Evolutionary conservation across 306 rosid genomes (phyloP), one percentile per base, ranked within the genome.

Genomic region (Cucurbita argyrosperma): DNA sequence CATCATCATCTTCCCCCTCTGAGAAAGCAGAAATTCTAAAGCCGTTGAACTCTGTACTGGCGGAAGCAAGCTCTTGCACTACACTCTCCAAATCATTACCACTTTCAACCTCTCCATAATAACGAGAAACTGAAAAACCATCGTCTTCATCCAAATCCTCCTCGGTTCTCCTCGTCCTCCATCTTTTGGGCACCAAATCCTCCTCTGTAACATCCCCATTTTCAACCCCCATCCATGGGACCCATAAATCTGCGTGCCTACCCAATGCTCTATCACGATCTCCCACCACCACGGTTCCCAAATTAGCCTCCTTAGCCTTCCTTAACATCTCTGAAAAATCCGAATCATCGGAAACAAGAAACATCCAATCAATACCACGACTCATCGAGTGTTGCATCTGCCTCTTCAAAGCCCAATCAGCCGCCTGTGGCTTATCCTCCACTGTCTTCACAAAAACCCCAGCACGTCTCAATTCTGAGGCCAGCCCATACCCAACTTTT

Each of bases 381-480:
- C 87, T 87, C 96, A 93, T 89, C 0, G 97, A 90, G 35, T 90
- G 96, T 75, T 86, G 89, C 88, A 94, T 88, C 74, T 90, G 96
- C 80, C 81, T 84, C 92, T 90, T 89, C 85, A 94, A 21, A 0
- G 89, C 93, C 95, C 90, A 94, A 82, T 90, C 95, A 37, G 96
- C 96, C 18, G 96, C 97, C 78, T 88, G 94, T 0, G 92, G 92
- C 78, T 94, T 94, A 82, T 89, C 90, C 81, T 89, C 82, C 61
- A 93, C 97, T 0, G 91, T 84, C 85, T 88, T 94, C 67, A 94
- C 97, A 53, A 81, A 89, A 18, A 94, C 91, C 55, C 98, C 95
- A 3, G 96, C 96, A 0, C 95, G 88, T 76, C 97, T 84, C 77
- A 90, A 76, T 80, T 94, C 95, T 39, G 86, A 66, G 14, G 90